Percentiles rank a stretch among this genome's conserved stretches.
Evolutionary conservation across 768 basidiomycete species (phyloP).

Genomic region (Cystoderma amianthinum): DNA sequence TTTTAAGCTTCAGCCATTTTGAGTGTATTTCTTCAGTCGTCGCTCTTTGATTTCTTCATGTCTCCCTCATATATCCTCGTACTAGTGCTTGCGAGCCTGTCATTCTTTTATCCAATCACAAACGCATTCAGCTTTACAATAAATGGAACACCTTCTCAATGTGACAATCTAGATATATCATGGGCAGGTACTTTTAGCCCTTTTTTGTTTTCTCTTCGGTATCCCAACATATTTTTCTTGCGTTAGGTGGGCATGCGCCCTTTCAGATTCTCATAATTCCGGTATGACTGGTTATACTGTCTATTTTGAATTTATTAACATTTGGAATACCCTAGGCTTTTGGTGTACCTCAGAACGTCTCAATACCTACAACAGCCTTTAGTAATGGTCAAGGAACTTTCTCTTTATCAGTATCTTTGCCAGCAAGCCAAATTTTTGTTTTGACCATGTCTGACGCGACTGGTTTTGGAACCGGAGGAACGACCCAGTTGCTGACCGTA

Average conservation of each 20-base stretch:
- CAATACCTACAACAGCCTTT: conserved; percentile 49
- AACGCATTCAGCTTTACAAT: conserved; percentile 41
- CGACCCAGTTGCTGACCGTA: conserved; percentile 40
- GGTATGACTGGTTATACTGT: no score
- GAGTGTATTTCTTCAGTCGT: no score
- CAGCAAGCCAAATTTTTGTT: conserved; percentile 32
- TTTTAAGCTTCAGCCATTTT: no score
- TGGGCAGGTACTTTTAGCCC: conserved; percentile 48
- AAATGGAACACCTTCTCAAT: conserved; percentile 42
- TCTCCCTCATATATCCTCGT: no score
- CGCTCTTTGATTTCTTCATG: no score
- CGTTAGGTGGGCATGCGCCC: conserved; percentile 52
- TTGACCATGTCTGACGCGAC: conserved; percentile 67
- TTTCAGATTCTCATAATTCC: conserved; percentile 46
- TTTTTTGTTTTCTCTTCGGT: not conserved
- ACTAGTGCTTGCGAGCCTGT: no score
- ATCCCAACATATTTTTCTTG: conserved; percentile 5
- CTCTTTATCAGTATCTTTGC: conserved; percentile 36
- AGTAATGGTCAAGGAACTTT: conserved; percentile 48
- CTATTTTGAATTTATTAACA: no score
- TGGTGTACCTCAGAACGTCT: conserved; percentile 43
- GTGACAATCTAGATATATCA: conserved; percentile 51
- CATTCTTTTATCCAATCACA: no score
- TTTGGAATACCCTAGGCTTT: conserved; percentile 51
- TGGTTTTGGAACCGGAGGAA: conserved; percentile 64